Percentiles rank a stretch among this genome's conserved stretches.
Evolutionary conservation across 768 basidiomycete species (phyloP).

Genomic region (Hygrophoropsis aurantiaca): DNA sequence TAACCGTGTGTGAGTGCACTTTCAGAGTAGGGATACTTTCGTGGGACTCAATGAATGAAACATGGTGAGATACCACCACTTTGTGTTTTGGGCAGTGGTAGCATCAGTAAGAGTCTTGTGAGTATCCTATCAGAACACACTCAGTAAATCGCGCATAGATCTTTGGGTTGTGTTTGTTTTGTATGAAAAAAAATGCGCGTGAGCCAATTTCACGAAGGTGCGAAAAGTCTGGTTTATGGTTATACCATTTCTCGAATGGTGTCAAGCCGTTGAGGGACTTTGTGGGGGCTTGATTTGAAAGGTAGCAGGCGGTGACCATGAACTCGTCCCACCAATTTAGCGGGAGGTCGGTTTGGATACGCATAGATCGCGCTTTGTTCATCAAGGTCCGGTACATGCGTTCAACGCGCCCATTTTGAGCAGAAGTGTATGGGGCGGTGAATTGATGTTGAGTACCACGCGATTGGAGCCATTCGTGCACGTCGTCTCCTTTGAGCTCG

Average conservation of each 20-base stretch:
- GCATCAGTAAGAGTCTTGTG: slow-evolving; percentile 6
- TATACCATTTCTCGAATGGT: slow-evolving; percentile 14
- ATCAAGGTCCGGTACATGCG: slow-evolving; percentile 35
- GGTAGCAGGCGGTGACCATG: slow-evolving; percentile 26
- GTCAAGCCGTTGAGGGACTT: slow-evolving; percentile 15
- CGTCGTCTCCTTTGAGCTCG: slow-evolving; percentile 15
- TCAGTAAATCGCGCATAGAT: slow-evolving; percentile 9
- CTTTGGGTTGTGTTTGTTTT: slow-evolving; percentile 25
- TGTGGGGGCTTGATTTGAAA: slow-evolving; percentile 23
- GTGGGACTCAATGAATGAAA: slow-evolving; percentile 20
- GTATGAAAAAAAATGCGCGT: slow-evolving; percentile 23
- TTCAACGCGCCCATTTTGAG: slow-evolving; percentile 37
- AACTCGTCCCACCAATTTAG: slow-evolving; percentile 34
- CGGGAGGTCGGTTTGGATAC: slow-evolving; percentile 21
- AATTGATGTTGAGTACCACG: slow-evolving; percentile 14
- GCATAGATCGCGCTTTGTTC: slow-evolving; percentile 29
- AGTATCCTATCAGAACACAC: slow-evolving; percentile 12
- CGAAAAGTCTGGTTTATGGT: slow-evolving; percentile 22
- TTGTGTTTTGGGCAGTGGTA: slow-evolving; percentile 5
- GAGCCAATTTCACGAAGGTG: slow-evolving; percentile 32
- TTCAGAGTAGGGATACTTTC: slow-evolving; percentile 3
- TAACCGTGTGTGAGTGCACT: slow-evolving; percentile 16
- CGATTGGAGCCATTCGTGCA: slow-evolving; percentile 11
- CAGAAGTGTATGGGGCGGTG: slow-evolving; percentile 36
- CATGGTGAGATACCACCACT: slow-evolving; percentile 15